Base-by-base conservation (phyloP, 2,329 filamentous ascomycete species). In the Arthrobotrys sinensis region DNA sequence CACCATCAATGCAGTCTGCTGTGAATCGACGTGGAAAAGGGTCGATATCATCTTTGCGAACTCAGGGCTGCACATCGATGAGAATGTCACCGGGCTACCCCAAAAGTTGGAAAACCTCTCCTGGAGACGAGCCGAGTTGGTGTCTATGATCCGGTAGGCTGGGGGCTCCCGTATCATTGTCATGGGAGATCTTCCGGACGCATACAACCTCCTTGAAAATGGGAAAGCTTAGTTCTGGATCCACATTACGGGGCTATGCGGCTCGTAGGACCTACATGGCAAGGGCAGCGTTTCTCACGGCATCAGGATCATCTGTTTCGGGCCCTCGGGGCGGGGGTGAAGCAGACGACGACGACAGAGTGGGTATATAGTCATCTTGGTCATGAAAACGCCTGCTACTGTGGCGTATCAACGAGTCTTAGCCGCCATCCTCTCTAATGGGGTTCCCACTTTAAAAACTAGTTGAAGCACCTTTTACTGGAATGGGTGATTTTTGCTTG, bases 1-100 rank as follows among this genome's bases (percentile, higher is more conserved):
- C 65, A 79, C 76, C 76, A 79, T 66, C 21, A 79, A 53, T 69
- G 69, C 53, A n/a, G 75, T 79, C 53, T 79, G 76, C 64, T 60
- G 76, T 19, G 76, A 75, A 19, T 79, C 76, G 46, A 69, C 69
- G 53, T 68, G 69, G 57, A 79, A 75, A 19, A 79, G 70, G 19
- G 53, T 46, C 55, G 76, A 75, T 50, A 79, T 60, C 64, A 66
- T 75, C 24, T 52, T 55, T 32, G 36, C 76, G 45, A 79, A 79
- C 16, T 73, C 60, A 4, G 76, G 70, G 38, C 52, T 79, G 64
- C 76, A 79, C 68, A 70, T 75, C 43, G 69, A 69, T n/a, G 40
- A 43, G 43, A 79, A 79, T 14, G 76, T 79, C 55, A 67, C 36
- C 36, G 53, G 69, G 34, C 68, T 78, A 32, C 69, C 76, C 76